Conservation (phyloP, 2,329 filamentous ascomycete species). For the Lojkania enalia region DNA sequence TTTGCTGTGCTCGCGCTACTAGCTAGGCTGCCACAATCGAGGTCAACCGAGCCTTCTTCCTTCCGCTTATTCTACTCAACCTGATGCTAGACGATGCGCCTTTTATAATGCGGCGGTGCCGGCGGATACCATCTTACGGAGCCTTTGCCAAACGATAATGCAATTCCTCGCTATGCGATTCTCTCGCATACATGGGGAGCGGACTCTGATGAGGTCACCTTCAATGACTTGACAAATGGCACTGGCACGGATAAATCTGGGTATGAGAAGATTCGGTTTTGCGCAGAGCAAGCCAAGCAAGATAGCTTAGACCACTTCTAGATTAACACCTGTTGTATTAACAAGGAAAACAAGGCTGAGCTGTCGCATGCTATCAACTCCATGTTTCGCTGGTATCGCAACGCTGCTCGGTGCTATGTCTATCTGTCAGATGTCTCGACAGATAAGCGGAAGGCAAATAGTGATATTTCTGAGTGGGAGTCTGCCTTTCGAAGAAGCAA, state of each 20-base stretch:
- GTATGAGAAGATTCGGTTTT: conserved; percentile 13
- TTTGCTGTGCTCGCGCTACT: too few relatives aligned
- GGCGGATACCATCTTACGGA: too few relatives aligned
- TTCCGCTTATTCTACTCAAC: too few relatives aligned
- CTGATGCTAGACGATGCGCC: too few relatives aligned
- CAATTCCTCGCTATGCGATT: too few relatives aligned
- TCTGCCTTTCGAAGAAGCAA: conserved; percentile 9
- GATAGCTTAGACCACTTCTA: conserved; percentile 1
- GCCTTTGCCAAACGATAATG: too few relatives aligned
- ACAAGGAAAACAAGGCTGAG: not conserved
- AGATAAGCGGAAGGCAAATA: not conserved
- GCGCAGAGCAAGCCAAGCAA: conserved; percentile 5
- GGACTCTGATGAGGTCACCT: conserved; percentile 9
- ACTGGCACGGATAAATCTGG: conserved; percentile 5
- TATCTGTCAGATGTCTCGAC: not conserved
- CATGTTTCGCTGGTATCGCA: not conserved
- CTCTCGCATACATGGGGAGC: conserved; percentile 14
- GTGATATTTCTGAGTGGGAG: conserved; percentile 2
- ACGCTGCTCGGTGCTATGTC: not conserved
- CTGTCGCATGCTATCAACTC: not conserved
- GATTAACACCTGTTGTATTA: conserved; percentile 8
- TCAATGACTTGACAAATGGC: conserved; percentile 6
- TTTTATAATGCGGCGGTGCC: too few relatives aligned
- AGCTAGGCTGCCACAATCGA: too few relatives aligned
- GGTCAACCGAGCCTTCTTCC: too few relatives aligned